Conservation (phyloP, 768 basidiomycete genomes). For the Aureoboletus auriporus region DNA sequence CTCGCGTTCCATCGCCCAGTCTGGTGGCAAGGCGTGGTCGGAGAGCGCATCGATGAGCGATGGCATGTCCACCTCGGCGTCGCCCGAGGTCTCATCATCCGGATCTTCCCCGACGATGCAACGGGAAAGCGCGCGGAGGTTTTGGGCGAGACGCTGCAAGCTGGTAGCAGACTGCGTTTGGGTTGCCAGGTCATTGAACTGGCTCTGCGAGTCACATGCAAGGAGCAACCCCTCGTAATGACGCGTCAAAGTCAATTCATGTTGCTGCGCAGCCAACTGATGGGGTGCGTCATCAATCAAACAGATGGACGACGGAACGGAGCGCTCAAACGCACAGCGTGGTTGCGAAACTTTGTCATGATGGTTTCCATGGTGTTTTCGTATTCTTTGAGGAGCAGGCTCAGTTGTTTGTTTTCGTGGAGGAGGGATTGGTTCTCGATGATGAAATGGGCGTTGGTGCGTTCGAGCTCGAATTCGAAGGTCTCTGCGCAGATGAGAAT, state of each 20-base stretch:
- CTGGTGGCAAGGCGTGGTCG: slow-evolving; percentile 34
- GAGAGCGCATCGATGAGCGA: slow-evolving; percentile 43
- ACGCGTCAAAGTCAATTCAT: slow-evolving; percentile 79
- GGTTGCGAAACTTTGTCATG: slow-evolving; percentile 92
- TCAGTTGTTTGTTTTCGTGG: slow-evolving; percentile 95
- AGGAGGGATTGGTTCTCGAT: slow-evolving; percentile 91
- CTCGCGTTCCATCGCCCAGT: slow-evolving; percentile 90
- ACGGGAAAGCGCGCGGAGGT: slow-evolving; percentile 68
- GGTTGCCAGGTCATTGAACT: slow-evolving; percentile 52
- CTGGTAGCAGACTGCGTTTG: slow-evolving; percentile 60
- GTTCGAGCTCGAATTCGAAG: slow-evolving; percentile 91
- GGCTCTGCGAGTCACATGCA: slow-evolving; percentile 54
- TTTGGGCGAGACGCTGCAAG: slow-evolving; percentile 66
- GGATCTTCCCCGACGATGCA: slow-evolving; percentile 62
- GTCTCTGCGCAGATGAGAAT: slow-evolving; percentile 51
- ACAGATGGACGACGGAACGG: not conserved
- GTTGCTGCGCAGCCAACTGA: slow-evolving; percentile 88
- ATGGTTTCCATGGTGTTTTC: slow-evolving; percentile 92
- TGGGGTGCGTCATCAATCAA: slow-evolving; percentile 2
- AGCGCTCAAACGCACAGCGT: slow-evolving; percentile 59
- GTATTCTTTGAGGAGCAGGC: slow-evolving; percentile 86
- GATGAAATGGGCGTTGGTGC: slow-evolving; percentile 82
- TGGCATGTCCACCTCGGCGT: slow-evolving; percentile 39
- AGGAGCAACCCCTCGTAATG: slow-evolving; percentile 86
- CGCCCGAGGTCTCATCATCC: slow-evolving; percentile 24